phyloP scores from a whole-genome alignment of 169 alveolate genomes.

The Plasmodium adleri region DNA sequence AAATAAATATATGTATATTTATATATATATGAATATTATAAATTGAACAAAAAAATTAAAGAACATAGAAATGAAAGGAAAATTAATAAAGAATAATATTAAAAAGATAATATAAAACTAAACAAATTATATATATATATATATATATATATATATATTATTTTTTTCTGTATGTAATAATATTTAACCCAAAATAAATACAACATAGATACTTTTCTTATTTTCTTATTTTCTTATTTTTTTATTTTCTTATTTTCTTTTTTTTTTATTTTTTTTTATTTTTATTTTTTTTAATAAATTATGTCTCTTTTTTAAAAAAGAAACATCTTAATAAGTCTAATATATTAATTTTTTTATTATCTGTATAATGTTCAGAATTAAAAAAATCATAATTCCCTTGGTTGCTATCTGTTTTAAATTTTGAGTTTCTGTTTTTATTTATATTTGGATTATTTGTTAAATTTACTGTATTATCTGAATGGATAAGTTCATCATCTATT shows the following conservation, averaged over 20 bases:
- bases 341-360: conserved; percentile 36
- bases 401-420: conserved; percentile 7
- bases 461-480: conserved; percentile 5
- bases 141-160: too few relatives aligned
- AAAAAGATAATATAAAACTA: too few relatives aligned
- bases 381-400: conserved; percentile 37
- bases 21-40: too few relatives aligned
- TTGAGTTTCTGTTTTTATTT: conserved; percentile 38
- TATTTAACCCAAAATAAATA: too few relatives aligned
- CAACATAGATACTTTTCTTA: too few relatives aligned
- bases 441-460: conserved; percentile 27
- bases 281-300: background rate
- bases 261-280: background rate
- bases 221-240: too few relatives aligned
- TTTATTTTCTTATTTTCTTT: background rate
- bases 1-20: too few relatives aligned
- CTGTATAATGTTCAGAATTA: conserved; percentile 24
- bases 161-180: too few relatives aligned
- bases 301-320: conserved; percentile 39
- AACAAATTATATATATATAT: too few relatives aligned
- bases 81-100: too few relatives aligned
- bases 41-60: too few relatives aligned
- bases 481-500: background rate
- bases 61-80: too few relatives aligned
- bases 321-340: conserved; percentile 23